Conservation (phyloP, 805 yeast genomes). For the Saccharomycopsis schoenii region DNA sequence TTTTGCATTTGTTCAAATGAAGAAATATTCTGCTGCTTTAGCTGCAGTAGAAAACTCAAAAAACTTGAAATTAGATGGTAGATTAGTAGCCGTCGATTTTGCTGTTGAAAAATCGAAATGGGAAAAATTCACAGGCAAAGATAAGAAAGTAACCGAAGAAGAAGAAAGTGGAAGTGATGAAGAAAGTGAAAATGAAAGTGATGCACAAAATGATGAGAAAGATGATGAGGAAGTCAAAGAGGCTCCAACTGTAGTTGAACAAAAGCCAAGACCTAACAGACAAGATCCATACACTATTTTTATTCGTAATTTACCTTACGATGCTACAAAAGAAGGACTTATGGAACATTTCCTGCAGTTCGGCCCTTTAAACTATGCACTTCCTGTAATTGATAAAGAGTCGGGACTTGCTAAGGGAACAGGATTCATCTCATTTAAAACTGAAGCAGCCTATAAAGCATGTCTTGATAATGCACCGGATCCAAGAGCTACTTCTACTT, state of each 20-base stretch:
- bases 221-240: constrained; percentile 24
- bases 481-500: constrained; percentile 31
- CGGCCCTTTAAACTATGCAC: constrained; percentile 85
- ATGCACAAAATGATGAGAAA: constrained; percentile 24
- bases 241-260: constrained; percentile 25
- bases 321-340: constrained; percentile 74
- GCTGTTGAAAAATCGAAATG: constrained; percentile 85
- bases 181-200: constrained; percentile 26
- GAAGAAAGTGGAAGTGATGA: constrained; percentile 31
- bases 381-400: constrained; percentile 81
- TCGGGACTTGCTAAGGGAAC: constrained; percentile 89
- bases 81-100: constrained; percentile 89
- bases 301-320: constrained; percentile 90
- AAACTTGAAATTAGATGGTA: constrained; percentile 75
- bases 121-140: constrained; percentile 46
- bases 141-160: constrained; percentile 30
- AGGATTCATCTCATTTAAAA: constrained; percentile 82
- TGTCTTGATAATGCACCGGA: constrained; percentile 78
- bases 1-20: constrained; percentile 90
- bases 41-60: constrained; percentile 66
- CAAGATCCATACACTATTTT: constrained; percentile 69
- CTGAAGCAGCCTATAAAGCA: constrained; percentile 48
- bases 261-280: constrained; percentile 39
- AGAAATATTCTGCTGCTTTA: constrained; percentile 65
- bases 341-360: constrained; percentile 71